phyloP scores from a whole-genome alignment of 768 basidiomycete genomes.

The Calvatia gigantea region DNA sequence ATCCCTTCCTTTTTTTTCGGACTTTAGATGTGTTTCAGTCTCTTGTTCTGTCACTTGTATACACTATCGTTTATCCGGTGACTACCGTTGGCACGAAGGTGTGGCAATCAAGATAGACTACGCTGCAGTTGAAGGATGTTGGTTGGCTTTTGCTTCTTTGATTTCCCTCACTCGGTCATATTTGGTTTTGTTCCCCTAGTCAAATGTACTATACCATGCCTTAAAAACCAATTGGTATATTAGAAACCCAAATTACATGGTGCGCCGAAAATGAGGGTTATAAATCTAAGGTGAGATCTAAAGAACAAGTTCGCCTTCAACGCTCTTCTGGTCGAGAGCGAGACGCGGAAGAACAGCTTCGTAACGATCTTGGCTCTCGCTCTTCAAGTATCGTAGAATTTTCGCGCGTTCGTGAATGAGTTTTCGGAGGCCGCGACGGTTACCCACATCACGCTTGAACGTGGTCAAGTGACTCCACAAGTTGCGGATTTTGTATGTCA shows the following conservation, averaged over 20 bases:
- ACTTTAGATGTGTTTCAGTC: slow-evolving; percentile 8
- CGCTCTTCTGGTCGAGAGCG: slow-evolving; percentile 72
- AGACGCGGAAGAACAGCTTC: slow-evolving; percentile 67
- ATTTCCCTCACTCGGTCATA: not conserved
- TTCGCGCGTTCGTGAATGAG: slow-evolving; percentile 84
- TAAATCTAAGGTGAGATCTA: slow-evolving; percentile 28
- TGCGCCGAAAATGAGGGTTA: slow-evolving; percentile 3
- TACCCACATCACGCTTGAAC: slow-evolving; percentile 73
- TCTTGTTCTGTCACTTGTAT: slow-evolving; percentile 3
- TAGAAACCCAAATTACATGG: not conserved
- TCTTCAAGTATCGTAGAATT: slow-evolving; percentile 75
- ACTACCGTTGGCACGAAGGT: not conserved
- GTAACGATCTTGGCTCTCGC: slow-evolving; percentile 64
- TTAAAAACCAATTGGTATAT: not conserved
- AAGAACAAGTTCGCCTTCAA: slow-evolving; percentile 88
- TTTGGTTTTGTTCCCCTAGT: not conserved
- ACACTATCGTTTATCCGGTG: slow-evolving; percentile 3
- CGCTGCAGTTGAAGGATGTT: not conserved
- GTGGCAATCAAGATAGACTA: not conserved
- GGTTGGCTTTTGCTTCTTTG: not conserved
- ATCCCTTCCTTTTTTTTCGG: not conserved
- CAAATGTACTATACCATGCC: not conserved
- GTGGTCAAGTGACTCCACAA: slow-evolving; percentile 69
- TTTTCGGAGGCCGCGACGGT: slow-evolving; percentile 68
- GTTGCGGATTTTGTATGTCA: slow-evolving; percentile 84